Evolutionary conservation across 2,329 filamentous ascomycete genomes (phyloP).

Genomic region (Davidsoniella virescens): DNA sequence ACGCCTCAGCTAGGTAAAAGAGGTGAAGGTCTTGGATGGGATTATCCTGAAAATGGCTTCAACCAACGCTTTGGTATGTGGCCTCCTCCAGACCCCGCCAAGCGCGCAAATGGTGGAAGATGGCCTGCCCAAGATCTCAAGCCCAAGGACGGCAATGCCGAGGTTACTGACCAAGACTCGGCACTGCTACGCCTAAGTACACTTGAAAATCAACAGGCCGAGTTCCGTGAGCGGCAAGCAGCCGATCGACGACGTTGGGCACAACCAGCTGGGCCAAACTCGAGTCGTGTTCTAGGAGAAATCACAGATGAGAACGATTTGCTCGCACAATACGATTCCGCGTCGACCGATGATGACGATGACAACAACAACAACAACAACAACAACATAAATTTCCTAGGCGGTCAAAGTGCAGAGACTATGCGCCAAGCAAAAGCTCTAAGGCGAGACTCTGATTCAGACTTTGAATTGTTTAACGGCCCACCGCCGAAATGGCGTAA

Average conservation of each 20-base stretch:
- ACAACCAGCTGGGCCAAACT: constrained; percentile 28
- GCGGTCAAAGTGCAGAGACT: too few relatives aligned
- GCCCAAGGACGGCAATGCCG: constrained; percentile 18
- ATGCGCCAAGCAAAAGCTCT: constrained; percentile 8
- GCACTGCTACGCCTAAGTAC: constrained; percentile 18
- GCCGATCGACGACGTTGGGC: constrained; percentile 28
- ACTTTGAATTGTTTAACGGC: constrained; percentile 14
- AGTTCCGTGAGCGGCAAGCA: constrained; percentile 34
- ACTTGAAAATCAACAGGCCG: constrained; percentile 30
- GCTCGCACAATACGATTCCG: constrained; percentile 27
- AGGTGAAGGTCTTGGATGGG: constrained; percentile 33
- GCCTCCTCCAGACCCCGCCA: constrained; percentile 49
- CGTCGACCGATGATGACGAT: constrained; percentile 33
- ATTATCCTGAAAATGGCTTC: constrained; percentile 61
- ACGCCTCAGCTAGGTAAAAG: constrained; percentile 27
- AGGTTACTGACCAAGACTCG: constrained; percentile 17
- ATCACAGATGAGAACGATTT: constrained; percentile 25
- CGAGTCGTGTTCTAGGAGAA: constrained; percentile 35
- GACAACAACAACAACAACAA: constrained; percentile 3
- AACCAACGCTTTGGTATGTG: constrained; percentile 46
- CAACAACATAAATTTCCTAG: not conserved
- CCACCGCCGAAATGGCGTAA: constrained; percentile 48
- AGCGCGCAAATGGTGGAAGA: constrained; percentile 29
- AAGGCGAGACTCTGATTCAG: constrained; percentile 22
- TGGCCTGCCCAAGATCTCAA: constrained; percentile 20